Conservation (phyloP, 1,284 basidiomycete genomes). For the Ustilago lituana region DNA sequence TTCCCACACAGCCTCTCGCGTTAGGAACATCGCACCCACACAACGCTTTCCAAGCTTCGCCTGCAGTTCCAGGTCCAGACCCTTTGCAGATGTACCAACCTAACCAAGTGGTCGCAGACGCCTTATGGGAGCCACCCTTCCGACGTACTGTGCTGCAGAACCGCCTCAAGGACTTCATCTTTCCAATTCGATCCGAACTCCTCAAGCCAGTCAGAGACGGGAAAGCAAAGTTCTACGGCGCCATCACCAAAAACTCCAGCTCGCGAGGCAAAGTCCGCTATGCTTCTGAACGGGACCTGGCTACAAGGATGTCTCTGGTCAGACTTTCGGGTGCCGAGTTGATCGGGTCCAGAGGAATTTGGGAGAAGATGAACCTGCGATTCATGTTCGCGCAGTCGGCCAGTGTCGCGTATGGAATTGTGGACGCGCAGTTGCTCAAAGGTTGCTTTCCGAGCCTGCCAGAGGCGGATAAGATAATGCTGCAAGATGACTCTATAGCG, state of each 20-base stretch:
- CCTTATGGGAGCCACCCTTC: background rate
- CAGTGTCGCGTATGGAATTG: background rate
- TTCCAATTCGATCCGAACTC: background rate
- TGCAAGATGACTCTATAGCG: background rate
- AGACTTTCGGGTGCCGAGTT: background rate
- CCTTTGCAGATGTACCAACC: too few relatives aligned
- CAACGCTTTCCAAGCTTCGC: too few relatives aligned
- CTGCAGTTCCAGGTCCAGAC: too few relatives aligned
- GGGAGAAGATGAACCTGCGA: constrained; percentile 1
- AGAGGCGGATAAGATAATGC: background rate
- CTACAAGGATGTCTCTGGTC: background rate
- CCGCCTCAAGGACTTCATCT: background rate
- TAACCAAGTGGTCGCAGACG: too few relatives aligned
- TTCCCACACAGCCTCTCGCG: background rate
- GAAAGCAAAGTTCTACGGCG: background rate
- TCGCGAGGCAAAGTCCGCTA: too few relatives aligned
- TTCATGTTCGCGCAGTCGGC: constrained; percentile 2
- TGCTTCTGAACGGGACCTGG: background rate
- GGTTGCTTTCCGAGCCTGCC: background rate
- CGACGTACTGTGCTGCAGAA: background rate
- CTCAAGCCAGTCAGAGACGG: background rate
- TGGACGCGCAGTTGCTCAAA: constrained; percentile 8
- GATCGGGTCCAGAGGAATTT: background rate
- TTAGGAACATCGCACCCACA: too few relatives aligned
- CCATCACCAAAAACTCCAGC: too few relatives aligned